Evolutionary conservation across 768 basidiomycete species (phyloP).

Genomic region (Daedaleopsis sinensis): DNA sequence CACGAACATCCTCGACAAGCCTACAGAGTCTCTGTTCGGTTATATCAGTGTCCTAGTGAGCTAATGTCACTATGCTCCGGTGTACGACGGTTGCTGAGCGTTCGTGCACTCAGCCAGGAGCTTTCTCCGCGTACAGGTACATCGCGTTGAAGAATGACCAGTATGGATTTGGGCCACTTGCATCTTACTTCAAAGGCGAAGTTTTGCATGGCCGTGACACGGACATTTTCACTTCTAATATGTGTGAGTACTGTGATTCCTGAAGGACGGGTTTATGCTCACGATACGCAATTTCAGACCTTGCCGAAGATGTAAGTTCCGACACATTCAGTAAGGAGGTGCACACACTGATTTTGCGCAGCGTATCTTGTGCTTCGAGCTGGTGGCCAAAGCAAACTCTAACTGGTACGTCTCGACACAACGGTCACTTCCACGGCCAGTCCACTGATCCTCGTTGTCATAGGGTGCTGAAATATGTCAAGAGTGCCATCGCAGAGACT

Average conservation of each 20-base stretch:
- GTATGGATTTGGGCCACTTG: constrained; percentile 81
- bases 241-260: constrained; percentile 62
- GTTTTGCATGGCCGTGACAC: constrained; percentile 80
- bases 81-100: not conserved
- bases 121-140: constrained; percentile 91
- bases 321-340: not conserved
- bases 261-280: not conserved
- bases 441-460: constrained; percentile 22
- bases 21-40: constrained; percentile 88
- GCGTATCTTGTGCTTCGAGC: constrained; percentile 84
- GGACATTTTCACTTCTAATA: constrained; percentile 94
- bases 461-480: constrained; percentile 97
- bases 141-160: constrained; percentile 89
- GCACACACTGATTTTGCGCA: constrained; percentile 29
- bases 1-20: constrained; percentile 89
- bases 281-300: constrained; percentile 47
- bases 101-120: constrained; percentile 63
- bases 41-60: constrained; percentile 90
- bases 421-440: constrained; percentile 1
- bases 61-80: not conserved
- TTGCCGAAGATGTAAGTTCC: constrained; percentile 77
- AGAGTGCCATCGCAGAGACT: constrained; percentile 89
- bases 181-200: constrained; percentile 98
- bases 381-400: constrained; percentile 77
- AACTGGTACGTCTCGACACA: constrained; percentile 56